Conservation (phyloP, 1,139 yeast genomes). For the Suhomyces choctaworum region DNA sequence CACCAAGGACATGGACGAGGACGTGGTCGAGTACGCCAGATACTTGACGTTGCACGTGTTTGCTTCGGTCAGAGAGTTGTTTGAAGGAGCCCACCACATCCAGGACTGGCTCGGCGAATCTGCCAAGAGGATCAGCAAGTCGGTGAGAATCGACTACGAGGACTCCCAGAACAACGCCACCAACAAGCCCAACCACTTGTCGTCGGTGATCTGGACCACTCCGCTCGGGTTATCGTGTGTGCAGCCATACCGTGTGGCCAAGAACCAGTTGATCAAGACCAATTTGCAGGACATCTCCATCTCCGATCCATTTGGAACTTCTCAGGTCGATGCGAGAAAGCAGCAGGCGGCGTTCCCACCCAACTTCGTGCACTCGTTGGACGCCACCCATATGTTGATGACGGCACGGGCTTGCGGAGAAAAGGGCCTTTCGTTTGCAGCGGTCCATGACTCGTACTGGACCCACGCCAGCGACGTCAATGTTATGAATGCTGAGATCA, state of each 20-base stretch:
- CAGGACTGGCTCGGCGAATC: slow-evolving; percentile 95
- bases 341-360: slow-evolving; percentile 96
- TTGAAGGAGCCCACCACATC: slow-evolving; percentile 89
- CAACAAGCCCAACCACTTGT: slow-evolving; percentile 62
- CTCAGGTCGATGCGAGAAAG: slow-evolving; percentile 82
- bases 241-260: slow-evolving; percentile 83
- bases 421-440: slow-evolving; percentile 73
- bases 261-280: slow-evolving; percentile 66
- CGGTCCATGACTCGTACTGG: slow-evolving; percentile 99
- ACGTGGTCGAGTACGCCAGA: slow-evolving; percentile 49
- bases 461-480: slow-evolving; percentile 90
- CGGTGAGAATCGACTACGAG: slow-evolving; percentile 65
- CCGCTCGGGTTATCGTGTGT: slow-evolving; percentile 93
- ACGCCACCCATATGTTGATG: slow-evolving; percentile 95
- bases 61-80: slow-evolving; percentile 79
- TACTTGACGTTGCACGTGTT: slow-evolving; percentile 81
- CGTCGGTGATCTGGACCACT: slow-evolving; percentile 96
- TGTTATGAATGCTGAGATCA: slow-evolving; percentile 65
- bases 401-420: slow-evolving; percentile 82
- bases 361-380: slow-evolving; percentile 90
- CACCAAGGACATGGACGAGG: slow-evolving; percentile 44
- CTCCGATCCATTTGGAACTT: slow-evolving; percentile 78
- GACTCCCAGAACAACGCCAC: slow-evolving; percentile 22
- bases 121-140: slow-evolving; percentile 77
- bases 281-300: slow-evolving; percentile 82